A percentile compares a stretch with the other conserved stretches of the same genome.
phyloP scores from a whole-genome alignment of 1,139 yeast genomes.

The Yamadazyma sp. region DNA sequence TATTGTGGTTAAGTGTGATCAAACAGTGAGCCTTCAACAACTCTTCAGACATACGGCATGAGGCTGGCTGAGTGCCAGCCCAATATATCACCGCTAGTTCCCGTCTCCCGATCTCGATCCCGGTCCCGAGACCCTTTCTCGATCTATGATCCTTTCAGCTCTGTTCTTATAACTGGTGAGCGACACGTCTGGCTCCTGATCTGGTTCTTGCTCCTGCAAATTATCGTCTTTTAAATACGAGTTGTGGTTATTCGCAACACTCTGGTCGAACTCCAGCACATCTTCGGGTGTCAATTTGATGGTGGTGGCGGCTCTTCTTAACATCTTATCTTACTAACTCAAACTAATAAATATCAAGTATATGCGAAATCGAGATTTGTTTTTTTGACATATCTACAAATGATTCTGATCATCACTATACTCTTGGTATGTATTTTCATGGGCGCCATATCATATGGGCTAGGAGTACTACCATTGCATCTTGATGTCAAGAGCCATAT shows the following conservation, averaged over 20 bases:
- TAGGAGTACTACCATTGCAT: slow-evolving; percentile 32
- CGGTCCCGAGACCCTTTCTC: not conserved
- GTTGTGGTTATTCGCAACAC: slow-evolving; percentile 11
- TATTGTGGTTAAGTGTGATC: no score
- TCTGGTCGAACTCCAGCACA: slow-evolving; percentile 59
- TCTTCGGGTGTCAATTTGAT: slow-evolving; percentile 68
- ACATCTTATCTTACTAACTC: slow-evolving; percentile 32
- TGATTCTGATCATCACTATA: slow-evolving; percentile 13
- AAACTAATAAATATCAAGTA: not conserved
- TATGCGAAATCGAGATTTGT: not conserved
- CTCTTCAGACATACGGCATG: no score
- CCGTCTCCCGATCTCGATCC: not conserved
- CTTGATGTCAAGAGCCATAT: slow-evolving; percentile 15
- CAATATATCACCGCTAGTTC: slow-evolving; percentile 1
- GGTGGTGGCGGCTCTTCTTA: slow-evolving; percentile 64
- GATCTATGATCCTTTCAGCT: slow-evolving; percentile 15
- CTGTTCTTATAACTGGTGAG: slow-evolving; percentile 14
- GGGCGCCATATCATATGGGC: slow-evolving; percentile 31
- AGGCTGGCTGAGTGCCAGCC: no score
- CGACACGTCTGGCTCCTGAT: slow-evolving; percentile 16
- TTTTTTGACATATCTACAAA: not conserved
- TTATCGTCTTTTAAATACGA: slow-evolving; percentile 16
- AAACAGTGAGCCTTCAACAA: no score
- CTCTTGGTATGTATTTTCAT: slow-evolving; percentile 20
- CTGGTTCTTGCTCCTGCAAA: slow-evolving; percentile 15